A percentile compares a stretch with the other conserved stretches of the same genome.
phyloP scores from a whole-genome alignment of 257 asterid species.

The Salvia splendens region DNA sequence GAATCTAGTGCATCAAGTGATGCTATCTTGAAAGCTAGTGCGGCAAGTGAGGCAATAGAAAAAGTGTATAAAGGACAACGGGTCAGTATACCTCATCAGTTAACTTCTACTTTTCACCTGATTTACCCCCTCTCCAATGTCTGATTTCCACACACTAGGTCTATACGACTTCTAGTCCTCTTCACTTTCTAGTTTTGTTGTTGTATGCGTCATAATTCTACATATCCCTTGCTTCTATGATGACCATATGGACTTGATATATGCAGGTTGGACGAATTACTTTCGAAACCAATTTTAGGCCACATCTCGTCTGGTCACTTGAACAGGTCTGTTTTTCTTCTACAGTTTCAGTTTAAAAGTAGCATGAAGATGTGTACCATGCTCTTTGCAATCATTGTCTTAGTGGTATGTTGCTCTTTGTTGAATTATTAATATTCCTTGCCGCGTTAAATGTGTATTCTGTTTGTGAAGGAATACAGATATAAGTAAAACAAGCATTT shows the following conservation, averaged over 20 bases:
- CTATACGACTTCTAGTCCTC: constrained; percentile 10
- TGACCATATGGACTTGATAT: constrained; percentile 25
- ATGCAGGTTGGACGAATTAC: constrained; percentile 87
- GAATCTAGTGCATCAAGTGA: constrained; percentile 88
- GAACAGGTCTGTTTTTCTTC: constrained; percentile 61
- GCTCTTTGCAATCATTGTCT: not conserved
- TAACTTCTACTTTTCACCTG: constrained; percentile 13
- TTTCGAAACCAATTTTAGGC: constrained; percentile 71
- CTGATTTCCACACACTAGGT: constrained; percentile 5
- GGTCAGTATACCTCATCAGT: constrained; percentile 35
- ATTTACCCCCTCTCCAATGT: not conserved
- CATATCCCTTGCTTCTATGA: constrained; percentile 21
- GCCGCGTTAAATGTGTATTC: not conserved
- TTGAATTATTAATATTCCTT: not conserved
- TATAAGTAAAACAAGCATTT: constrained; percentile 2
- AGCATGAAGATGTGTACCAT: constrained; percentile 14
- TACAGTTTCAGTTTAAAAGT: not conserved
- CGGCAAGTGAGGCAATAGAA: constrained; percentile 22
- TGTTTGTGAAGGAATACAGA: not conserved
- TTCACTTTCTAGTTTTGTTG: not conserved
- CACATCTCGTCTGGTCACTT: constrained; percentile 85
- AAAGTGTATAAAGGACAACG: constrained; percentile 49
- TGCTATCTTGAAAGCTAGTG: constrained; percentile 82
- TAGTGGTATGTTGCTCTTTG: constrained; percentile 2
- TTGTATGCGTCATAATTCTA: not conserved